Evolutionary conservation across 169 alveolate genomes (phyloP), one percentile per base, ranked within the genome.

Genomic region (Theileria annulata): DNA sequence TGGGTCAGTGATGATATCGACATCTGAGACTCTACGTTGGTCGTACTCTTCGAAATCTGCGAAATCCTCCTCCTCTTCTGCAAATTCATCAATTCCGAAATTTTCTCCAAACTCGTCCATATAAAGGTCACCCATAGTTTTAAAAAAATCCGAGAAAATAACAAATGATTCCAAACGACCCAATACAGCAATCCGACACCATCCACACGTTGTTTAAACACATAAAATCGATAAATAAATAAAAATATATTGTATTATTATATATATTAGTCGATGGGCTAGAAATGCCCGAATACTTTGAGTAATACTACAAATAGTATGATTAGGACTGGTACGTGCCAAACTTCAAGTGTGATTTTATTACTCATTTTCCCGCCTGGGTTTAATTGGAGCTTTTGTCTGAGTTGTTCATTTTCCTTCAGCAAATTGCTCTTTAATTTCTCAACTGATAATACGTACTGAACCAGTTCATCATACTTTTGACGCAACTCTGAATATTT

Each of bases 381-480:
- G 13, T 85, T 80, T n/a, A 74, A 21, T 71, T 71, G 72, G 6
- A 84, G 75, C 59, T 80, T 68, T 60, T 84, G 90, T 35, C 87
- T 62, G 35, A 90, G 80, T 68, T 87, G 88, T 31, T 90, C 94
- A 79, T 90, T 90, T 74, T 90, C 94, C 80, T 87, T 90, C 62
- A 87, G 81, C 48, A 90, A 58, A 30, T 86, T 88, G 19, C 91
- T 88, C 87, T 90, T 93, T 51, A 88, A 92, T 63, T 93, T 93
- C 72, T 93, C 96, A n/a, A 92, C 94, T 48, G 95, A 91, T 51
- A 93, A 92, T 69, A 95, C 91, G 74, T 93, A 93, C 60, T 91
- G 92, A 60, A 93, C 93, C 48, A 93, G 93, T 49, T 93, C 96
- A 74, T 93, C 96, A 68, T 93, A 93, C 67, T 92, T 93, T 79